Conservation (phyloP, 208 protist species). For the Kentomonas sorsogonicus region DNA sequence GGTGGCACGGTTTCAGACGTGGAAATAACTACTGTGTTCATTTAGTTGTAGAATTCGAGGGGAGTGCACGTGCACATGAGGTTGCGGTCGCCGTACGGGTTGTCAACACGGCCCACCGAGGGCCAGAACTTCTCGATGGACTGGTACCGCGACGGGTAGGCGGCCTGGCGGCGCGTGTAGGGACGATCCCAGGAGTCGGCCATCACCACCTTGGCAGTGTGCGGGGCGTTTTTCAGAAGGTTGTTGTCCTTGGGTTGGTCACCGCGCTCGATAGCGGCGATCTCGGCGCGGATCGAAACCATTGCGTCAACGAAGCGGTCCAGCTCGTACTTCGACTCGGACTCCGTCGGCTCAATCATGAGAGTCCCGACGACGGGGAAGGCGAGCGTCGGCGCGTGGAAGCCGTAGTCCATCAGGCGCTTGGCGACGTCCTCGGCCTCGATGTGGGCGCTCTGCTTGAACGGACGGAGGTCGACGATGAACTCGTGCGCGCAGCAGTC, state of each 20-base stretch:
- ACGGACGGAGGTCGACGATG: conserved; percentile 93
- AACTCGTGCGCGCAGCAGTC: conserved; percentile 96
- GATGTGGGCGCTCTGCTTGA: conserved; percentile 92
- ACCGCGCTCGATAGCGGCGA: conserved; percentile 92
- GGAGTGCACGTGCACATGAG: conserved; percentile 89
- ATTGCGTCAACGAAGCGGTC: conserved; percentile 95
- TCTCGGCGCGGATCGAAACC: conserved; percentile 95
- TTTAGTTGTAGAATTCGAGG: conserved; percentile 70
- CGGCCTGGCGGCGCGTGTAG: conserved; percentile 93
- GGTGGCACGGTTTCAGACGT: no score
- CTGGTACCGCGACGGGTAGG: conserved; percentile 84
- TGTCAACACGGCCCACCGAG: conserved; percentile 91
- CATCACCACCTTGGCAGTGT: conserved; percentile 86
- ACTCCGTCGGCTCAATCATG: conserved; percentile 98
- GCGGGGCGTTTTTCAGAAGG: conserved; percentile 95
- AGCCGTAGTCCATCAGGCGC: conserved; percentile 96
- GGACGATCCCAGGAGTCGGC: conserved; percentile 87
- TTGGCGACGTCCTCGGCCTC: conserved; percentile 97
- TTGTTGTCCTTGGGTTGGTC: conserved; percentile 90
- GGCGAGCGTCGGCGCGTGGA: conserved; percentile 97
- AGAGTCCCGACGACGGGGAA: conserved; percentile 91
- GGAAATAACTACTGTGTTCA: neutral
- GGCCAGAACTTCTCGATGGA: conserved; percentile 95
- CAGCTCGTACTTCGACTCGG: conserved; percentile 92
- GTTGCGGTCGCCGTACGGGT: conserved; percentile 95